Evolutionary conservation across 2,329 filamentous ascomycete genomes (phyloP).

Genomic region (Pseudonectria foliicola): DNA sequence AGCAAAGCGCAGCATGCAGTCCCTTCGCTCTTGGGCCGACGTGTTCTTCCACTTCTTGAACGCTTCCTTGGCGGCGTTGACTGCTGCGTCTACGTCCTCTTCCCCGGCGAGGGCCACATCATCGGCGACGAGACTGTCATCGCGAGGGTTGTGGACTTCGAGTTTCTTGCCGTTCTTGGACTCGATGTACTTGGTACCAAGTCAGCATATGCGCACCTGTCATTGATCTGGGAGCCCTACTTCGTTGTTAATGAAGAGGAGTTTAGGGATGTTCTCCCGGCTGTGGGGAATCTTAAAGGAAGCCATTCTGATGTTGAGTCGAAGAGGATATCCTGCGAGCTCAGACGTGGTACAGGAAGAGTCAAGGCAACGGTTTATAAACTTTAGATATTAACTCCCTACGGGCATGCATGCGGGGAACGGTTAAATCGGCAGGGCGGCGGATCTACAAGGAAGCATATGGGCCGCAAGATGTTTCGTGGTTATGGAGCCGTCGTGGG

Average conservation of each 20-base stretch:
- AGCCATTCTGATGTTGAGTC: no score
- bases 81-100: constrained; percentile 39
- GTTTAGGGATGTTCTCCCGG: constrained; percentile 28
- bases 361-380: no score
- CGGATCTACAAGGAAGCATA: no score
- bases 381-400: no score
- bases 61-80: constrained; percentile 38
- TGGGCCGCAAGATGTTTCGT: no score
- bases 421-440: no score
- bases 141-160: constrained; percentile 40
- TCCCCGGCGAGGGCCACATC: constrained; percentile 38
- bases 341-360: no score
- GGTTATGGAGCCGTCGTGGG: no score
- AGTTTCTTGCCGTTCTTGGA: constrained; percentile 38
- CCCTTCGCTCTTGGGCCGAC: constrained; percentile 28
- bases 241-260: constrained; percentile 33
- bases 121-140: constrained; percentile 41
- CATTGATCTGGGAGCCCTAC: constrained; percentile 7
- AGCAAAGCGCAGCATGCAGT: constrained; percentile 37
- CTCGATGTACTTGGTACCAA: constrained; percentile 27
- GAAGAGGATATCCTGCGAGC: no score
- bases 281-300: constrained; percentile 17
- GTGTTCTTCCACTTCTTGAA: constrained; percentile 36
- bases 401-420: no score
- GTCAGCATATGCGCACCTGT: no score